Conservation (phyloP, 352 stramenopile genomes). For the Peronosclerospora sorghi region DNA sequence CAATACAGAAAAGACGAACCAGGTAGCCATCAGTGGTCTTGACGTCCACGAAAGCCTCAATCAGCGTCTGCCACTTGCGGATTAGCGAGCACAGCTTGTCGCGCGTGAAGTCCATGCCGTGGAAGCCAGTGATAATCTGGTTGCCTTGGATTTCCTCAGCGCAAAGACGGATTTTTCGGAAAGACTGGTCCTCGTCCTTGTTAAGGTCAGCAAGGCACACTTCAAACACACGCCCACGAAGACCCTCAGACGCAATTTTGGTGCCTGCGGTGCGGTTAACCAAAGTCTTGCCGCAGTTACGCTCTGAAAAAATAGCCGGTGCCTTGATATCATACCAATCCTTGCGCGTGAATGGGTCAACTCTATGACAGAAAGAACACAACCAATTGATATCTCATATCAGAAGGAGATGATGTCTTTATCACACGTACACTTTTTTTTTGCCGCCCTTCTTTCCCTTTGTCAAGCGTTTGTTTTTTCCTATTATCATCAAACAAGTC, state of each 20-base stretch:
- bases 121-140: constrained; percentile 80
- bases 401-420: too few relatives aligned
- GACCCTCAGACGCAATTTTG: constrained; percentile 96
- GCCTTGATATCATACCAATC: constrained; percentile 96
- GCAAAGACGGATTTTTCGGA: constrained; percentile 98
- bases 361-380: constrained; percentile 25
- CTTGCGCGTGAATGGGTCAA: constrained; percentile 99
- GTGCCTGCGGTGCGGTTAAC: constrained; percentile 94
- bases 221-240: constrained; percentile 99
- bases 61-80: constrained; percentile 99
- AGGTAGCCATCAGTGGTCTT: constrained; percentile 99
- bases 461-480: constrained; percentile 88
- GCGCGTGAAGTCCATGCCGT: constrained; percentile 91
- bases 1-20: constrained; percentile 99
- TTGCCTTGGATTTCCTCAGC: constrained; percentile 95
- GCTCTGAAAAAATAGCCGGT: constrained; percentile 95
- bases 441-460: constrained; percentile 89
- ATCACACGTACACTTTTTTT: constrained; percentile 84
- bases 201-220: constrained; percentile 98
- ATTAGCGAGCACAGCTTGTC: constrained; percentile 99
- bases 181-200: constrained; percentile 95
- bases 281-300: constrained; percentile 97
- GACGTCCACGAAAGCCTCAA: constrained; percentile 98
- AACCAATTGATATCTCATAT: too few relatives aligned
- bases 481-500: constrained; percentile 21